Conservation (phyloP, 805 yeast species). For the Wickerhamiella galacta region DNA sequence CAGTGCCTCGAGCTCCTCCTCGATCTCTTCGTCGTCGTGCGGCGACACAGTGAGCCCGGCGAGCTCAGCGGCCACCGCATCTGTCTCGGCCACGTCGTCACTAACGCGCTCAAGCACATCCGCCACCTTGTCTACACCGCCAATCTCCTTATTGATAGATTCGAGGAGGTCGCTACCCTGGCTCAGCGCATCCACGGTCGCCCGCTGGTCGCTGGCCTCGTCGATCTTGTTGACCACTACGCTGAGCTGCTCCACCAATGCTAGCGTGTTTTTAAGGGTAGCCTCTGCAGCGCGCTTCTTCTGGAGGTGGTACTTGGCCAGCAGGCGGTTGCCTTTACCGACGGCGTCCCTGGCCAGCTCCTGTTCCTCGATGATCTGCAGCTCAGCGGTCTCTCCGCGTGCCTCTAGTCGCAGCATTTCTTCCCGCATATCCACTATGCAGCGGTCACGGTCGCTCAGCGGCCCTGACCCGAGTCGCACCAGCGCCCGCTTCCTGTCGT, state of each 20-base stretch:
- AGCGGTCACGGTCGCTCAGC: conserved; percentile 13
- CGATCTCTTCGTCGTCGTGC: conserved; percentile 23
- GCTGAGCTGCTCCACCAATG: conserved; percentile 24
- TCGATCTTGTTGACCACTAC: conserved; percentile 27
- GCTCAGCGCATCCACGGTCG: conserved; percentile 24
- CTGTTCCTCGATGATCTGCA: conserved; percentile 5
- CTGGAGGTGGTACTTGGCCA: conserved; percentile 7
- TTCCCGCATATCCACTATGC: conserved; percentile 13
- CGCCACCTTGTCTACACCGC: conserved; percentile 29
- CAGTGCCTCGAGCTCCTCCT: conserved; percentile 26
- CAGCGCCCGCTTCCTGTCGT: conserved; percentile 7
- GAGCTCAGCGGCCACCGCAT: conserved; percentile 25
- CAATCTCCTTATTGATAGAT: conserved; percentile 26
- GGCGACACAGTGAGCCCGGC: conserved; percentile 17
- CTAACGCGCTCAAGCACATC: conserved; percentile 26
- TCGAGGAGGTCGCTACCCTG: conserved; percentile 24
- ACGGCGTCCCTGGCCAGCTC: conserved; percentile 9
- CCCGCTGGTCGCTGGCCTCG: conserved; percentile 27
- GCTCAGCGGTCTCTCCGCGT: conserved; percentile 3
- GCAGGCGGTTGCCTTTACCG: conserved; percentile 6
- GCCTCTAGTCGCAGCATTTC: conserved; percentile 4
- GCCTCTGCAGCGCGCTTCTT: conserved; percentile 15
- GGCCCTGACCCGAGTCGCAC: conserved; percentile 10
- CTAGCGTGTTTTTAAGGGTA: conserved; percentile 18
- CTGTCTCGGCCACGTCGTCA: conserved; percentile 24